Percentiles rank a stretch among this genome's conserved stretches.
Conservation (phyloP, 1,139 yeast genomes). For the Kodamaea ohmeri region DNA sequence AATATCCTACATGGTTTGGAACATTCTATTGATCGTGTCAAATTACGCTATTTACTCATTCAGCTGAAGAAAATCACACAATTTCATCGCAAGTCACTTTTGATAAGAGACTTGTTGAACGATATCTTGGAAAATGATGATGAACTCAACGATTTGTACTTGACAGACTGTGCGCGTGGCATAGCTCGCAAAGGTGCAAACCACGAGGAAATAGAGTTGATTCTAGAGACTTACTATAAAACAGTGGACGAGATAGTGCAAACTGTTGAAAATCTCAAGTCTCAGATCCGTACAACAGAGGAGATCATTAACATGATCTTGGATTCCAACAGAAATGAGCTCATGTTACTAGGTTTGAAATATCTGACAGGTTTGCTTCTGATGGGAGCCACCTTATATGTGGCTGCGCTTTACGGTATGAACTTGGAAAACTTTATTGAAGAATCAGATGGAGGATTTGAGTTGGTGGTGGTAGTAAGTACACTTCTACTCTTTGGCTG, state of each 20-base stretch:
- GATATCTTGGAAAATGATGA: constrained; percentile 42
- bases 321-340: constrained; percentile 47
- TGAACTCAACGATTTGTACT: constrained; percentile 39
- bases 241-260: constrained; percentile 48
- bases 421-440: constrained; percentile 37
- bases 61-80: constrained; percentile 45
- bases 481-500: constrained; percentile 26
- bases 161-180: constrained; percentile 30
- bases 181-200: constrained; percentile 29
- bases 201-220: constrained; percentile 44
- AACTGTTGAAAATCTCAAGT: constrained; percentile 38
- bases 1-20: constrained; percentile 40
- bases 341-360: constrained; percentile 45
- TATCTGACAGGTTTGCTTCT: constrained; percentile 43
- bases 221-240: constrained; percentile 43
- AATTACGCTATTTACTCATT: constrained; percentile 40
- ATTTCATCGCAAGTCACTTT: constrained; percentile 41
- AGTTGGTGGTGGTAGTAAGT: constrained; percentile 30
- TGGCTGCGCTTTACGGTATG: constrained; percentile 48
- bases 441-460: constrained; percentile 38
- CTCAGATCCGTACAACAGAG: constrained; percentile 46
- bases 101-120: constrained; percentile 41
- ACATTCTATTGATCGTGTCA: constrained; percentile 38
- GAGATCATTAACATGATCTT: constrained; percentile 46
- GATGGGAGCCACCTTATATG: constrained; percentile 38